Evolutionary conservation across 352 stramenopile genomes (phyloP).

Genomic region (Phytophthora vignae): DNA sequence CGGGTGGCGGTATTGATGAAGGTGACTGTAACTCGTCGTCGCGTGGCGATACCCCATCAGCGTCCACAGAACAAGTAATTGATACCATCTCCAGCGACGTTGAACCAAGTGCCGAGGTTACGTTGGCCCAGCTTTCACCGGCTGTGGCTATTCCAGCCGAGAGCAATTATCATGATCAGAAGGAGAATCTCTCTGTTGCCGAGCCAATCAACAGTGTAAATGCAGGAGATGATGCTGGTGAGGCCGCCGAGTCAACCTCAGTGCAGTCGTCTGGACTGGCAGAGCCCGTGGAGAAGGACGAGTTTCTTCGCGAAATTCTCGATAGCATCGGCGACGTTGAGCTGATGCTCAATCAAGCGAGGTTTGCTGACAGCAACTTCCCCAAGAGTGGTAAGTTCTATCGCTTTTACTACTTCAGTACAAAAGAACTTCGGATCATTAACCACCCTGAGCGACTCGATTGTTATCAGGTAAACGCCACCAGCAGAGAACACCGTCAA

Average conservation of each 20-base stretch:
- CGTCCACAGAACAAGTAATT: neutral
- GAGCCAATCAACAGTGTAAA: neutral
- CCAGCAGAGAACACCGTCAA: neutral
- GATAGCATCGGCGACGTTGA: constrained; percentile 70
- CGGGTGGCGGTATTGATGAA: neutral
- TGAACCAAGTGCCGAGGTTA: neutral
- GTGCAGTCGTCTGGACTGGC: constrained; percentile 3
- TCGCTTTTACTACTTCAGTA: neutral
- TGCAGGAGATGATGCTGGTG: neutral
- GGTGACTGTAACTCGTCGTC: neutral
- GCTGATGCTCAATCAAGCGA: constrained; percentile 55
- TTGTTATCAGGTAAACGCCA: constrained; percentile 10
- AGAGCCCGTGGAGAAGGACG: constrained; percentile 37
- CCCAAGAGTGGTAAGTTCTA: constrained; percentile 11
- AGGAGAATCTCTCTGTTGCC: neutral
- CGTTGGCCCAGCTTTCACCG: neutral
- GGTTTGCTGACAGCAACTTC: constrained; percentile 12
- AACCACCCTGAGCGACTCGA: neutral
- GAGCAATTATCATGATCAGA: neutral
- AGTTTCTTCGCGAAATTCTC: constrained; percentile 70
- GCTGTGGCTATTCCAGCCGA: neutral
- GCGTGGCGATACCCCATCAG: neutral
- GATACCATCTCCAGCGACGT: neutral
- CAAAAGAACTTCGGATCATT: too few relatives aligned
- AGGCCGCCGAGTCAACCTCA: neutral